These are phyloP conservation scores for Neopestalotiopsis clavispora DNA, from an alignment of 2,329 filamentous ascomycete species.

Conservation along the genomic window DNA sequence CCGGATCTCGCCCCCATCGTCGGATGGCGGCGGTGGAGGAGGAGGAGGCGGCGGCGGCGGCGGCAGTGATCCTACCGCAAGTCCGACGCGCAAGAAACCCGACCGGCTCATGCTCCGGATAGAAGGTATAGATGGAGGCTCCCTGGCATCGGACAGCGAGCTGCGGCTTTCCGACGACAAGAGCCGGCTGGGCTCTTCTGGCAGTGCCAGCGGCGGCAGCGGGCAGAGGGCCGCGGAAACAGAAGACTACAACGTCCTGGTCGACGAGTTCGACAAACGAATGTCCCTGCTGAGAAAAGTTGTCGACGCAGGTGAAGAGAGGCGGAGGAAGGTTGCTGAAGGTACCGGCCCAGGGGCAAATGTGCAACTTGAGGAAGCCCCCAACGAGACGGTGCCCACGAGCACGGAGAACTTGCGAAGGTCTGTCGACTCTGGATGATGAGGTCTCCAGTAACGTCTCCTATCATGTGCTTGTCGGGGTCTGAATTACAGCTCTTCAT, in stretches of 20 bases:
- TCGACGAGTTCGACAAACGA: slow-evolving; percentile 62
- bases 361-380: not conserved
- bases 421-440: slow-evolving; percentile 2
- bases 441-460: not conserved
- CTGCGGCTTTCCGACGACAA: slow-evolving; percentile 30
- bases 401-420: slow-evolving; percentile 2
- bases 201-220: slow-evolving; percentile 37
- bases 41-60: slow-evolving; percentile 26
- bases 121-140: slow-evolving; percentile 54
- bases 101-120: slow-evolving; percentile 65
- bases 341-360: not conserved
- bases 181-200: slow-evolving; percentile 32
- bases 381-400: not conserved
- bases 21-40: slow-evolving; percentile 35
- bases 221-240: slow-evolving; percentile 26
- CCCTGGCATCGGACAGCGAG: slow-evolving; percentile 42
- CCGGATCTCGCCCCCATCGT: slow-evolving; percentile 42
- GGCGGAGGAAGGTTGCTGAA: slow-evolving; percentile 38
- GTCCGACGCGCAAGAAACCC: slow-evolving; percentile 27
- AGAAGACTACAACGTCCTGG: slow-evolving; percentile 52
- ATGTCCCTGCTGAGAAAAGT: slow-evolving; percentile 61
- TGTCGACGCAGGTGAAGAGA: slow-evolving; percentile 55
- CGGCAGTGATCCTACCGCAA: slow-evolving; percentile 28
- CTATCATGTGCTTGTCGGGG: not conserved
- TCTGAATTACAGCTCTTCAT: not conserved